Evolutionary conservation across 495 filamentous ascomycete species (phyloP), one percentile per base, ranked within the genome.

Genomic region (Penicillium nucicola): DNA sequence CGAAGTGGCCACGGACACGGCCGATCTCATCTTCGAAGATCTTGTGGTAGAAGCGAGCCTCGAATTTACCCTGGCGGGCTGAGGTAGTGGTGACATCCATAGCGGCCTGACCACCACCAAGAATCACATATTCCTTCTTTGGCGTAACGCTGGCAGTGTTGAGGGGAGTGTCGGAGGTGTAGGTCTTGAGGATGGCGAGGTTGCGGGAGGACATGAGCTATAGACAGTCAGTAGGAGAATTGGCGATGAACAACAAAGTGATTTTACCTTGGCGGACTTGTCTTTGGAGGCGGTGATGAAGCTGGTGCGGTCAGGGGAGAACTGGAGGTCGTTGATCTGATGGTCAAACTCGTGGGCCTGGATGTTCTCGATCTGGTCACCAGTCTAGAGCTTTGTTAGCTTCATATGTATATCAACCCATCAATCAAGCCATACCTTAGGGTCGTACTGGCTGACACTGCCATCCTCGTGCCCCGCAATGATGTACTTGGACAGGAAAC

Each of bases 81-180:
- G 85, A 85, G 34, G 93, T 98, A 14, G 88, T 95, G n/a, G 93
- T 98, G 68, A 98, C 93, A 70, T 97, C 93, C 89, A 96, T 96
- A 60, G 93, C 93, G 48, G 92, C 93, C 73, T 98, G 93, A 51
- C 93, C 93, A 78, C 93, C 93, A 53, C 93, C 93, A 17, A 98
- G 85, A 64, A 98, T 93, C 36, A 97, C 90, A 62, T 88, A 98
- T 61, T 96, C 90, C 74, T 97, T 97, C 72, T 91, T 91, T 10
- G 88, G 83, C 30, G 91, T 96, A 51, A 98, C 92, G 48, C 84
- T 83, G 56, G 95, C 93, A 61, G 84, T 90, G 81, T 97, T 97
- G 50, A 98, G 84, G 12, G 93, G 91, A n/a, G 93, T 98, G 66
- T 98, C 93, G 75, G 90, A 75, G 53, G 78, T 61, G 76, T 92